These are phyloP conservation scores for Bacidia rubella DNA, from an alignment of 495 filamentous ascomycete genomes.

Conservation along the genomic window DNA sequence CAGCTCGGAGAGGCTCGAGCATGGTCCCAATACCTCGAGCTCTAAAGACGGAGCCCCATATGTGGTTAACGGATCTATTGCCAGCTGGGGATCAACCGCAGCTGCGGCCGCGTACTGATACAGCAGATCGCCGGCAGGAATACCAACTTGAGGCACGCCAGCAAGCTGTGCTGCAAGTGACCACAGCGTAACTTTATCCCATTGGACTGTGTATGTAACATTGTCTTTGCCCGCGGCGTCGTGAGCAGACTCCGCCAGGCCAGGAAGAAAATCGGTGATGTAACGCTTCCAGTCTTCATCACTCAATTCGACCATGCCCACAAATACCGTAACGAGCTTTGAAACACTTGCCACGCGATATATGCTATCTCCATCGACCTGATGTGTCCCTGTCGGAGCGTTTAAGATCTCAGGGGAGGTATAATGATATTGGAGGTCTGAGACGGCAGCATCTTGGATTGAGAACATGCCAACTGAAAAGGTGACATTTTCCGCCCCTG, in stretches of 20 bases:
- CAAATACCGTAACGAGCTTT: constrained; percentile 37
- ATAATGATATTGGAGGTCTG: constrained; percentile 27
- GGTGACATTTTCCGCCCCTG: constrained; percentile 26
- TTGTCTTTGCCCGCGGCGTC: constrained; percentile 17
- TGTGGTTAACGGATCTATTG: constrained; percentile 12
- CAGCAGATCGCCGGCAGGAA: constrained; percentile 13
- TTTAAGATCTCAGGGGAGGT: constrained; percentile 19
- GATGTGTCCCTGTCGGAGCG: constrained; percentile 20
- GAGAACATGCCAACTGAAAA: constrained; percentile 31
- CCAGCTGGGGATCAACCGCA: background rate
- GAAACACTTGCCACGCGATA: constrained; percentile 39
- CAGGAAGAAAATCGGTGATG: constrained; percentile 32
- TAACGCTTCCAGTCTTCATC: constrained; percentile 30
- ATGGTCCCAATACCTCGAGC: constrained; percentile 17
- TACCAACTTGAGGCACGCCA: constrained; percentile 35
- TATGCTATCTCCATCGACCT: constrained; percentile 33
- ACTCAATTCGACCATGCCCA: constrained; percentile 25
- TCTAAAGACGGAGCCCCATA: constrained; percentile 28
- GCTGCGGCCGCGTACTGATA: background rate
- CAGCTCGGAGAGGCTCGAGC: constrained; percentile 10
- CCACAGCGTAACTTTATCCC: constrained; percentile 42
- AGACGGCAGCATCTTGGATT: constrained; percentile 24
- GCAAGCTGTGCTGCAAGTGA: constrained; percentile 39
- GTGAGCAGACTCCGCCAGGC: constrained; percentile 24
- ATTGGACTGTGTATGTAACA: constrained; percentile 28